Percentiles rank a stretch among this genome's conserved stretches.
phyloP scores from a whole-genome alignment of 2,329 filamentous ascomycete genomes.

The Penicillium rolfsii region DNA sequence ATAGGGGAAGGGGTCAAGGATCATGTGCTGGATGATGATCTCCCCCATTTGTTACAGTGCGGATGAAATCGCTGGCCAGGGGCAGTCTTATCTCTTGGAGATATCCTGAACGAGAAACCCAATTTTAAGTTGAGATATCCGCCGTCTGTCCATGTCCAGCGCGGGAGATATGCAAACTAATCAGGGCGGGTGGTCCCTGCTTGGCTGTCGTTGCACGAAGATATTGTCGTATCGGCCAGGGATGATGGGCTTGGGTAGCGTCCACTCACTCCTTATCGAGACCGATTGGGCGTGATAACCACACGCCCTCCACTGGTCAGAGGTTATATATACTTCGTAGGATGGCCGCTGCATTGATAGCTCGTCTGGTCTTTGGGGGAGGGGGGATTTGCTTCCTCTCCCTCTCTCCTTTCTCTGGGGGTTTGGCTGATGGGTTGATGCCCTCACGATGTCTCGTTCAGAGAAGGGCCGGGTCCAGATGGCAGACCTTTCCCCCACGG shows the following conservation, averaged over 20 bases:
- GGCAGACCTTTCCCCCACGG: neutral
- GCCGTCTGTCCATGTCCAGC: too few species aligned
- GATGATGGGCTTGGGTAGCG: conserved; percentile 19
- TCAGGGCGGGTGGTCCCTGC: conserved; percentile 3
- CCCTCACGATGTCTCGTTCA: too few species aligned
- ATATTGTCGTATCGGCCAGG: conserved; percentile 16
- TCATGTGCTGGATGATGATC: conserved; percentile 7
- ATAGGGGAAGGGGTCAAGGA: neutral
- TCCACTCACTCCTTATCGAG: conserved; percentile 32
- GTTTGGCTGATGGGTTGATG: neutral
- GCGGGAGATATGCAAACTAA: conserved; percentile 21
- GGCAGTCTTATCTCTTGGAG: conserved; percentile 16
- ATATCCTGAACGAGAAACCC: neutral
- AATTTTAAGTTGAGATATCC: neutral
- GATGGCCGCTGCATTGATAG: neutral
- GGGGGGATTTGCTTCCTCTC: neutral
- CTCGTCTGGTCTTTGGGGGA: neutral
- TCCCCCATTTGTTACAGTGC: conserved; percentile 5
- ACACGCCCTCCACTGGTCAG: conserved; percentile 1
- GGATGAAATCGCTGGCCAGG: conserved; percentile 1
- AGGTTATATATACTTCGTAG: conserved; percentile 1
- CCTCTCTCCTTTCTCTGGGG: neutral
- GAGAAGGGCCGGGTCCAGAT: neutral
- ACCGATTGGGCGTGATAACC: conserved; percentile 29
- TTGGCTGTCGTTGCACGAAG: neutral